phyloP scores from a whole-genome alignment of 768 basidiomycete species.

The Nidularia pulvinata region DNA sequence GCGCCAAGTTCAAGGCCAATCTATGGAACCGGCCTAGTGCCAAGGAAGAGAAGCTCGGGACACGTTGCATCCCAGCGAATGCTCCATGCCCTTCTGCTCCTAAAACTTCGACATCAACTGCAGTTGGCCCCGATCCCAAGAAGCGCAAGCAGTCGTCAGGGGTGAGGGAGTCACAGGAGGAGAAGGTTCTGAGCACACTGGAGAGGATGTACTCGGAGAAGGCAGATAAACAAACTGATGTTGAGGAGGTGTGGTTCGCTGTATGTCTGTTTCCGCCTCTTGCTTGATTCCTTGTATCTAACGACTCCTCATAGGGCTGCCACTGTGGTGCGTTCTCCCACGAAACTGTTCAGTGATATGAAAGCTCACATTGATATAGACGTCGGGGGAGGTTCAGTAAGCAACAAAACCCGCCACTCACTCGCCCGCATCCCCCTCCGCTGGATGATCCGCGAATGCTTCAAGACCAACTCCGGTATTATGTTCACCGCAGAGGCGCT shows the following conservation, averaged over 20 bases:
- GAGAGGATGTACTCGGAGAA: constrained; percentile 24
- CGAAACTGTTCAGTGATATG: not conserved
- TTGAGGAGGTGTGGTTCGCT: constrained; percentile 42
- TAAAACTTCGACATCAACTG: not conserved
- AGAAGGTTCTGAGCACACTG: constrained; percentile 7
- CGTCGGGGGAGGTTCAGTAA: constrained; percentile 53
- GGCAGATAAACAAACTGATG: constrained; percentile 21
- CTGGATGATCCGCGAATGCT: constrained; percentile 75
- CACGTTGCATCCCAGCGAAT: not conserved
- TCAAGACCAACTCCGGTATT: constrained; percentile 55
- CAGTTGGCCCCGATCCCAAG: not conserved
- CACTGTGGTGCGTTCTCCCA: constrained; percentile 34
- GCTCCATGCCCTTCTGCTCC: not conserved
- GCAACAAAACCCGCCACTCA: constrained; percentile 33
- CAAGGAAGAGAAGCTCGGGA: constrained; percentile 15
- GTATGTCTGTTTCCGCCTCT: constrained; percentile 8
- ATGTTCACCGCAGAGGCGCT: constrained; percentile 50
- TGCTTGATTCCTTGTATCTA: not conserved
- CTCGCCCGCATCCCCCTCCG: constrained; percentile 54
- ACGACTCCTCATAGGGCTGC: constrained; percentile 23
- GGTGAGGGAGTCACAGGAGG: not conserved
- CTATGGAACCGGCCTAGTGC: constrained; percentile 33
- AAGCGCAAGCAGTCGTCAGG: not conserved
- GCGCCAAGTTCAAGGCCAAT: constrained; percentile 57
- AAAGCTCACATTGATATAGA: constrained; percentile 24